Base-by-base conservation (phyloP, 2,329 filamentous ascomycete species). In the Penicillium sp. region DNA sequence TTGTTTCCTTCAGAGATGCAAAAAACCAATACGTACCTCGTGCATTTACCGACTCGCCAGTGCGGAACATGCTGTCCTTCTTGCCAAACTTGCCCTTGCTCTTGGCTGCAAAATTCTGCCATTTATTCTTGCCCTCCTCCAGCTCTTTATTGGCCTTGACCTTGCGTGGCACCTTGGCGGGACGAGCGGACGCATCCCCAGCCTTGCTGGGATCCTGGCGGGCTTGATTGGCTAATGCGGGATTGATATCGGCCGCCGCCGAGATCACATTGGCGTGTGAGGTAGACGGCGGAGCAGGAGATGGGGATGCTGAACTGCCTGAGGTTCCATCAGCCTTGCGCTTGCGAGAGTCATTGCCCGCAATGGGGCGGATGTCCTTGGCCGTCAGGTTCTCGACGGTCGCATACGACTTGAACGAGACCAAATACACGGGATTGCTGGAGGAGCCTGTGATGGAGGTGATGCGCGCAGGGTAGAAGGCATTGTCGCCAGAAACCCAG, bases 51-150 rank as follows among this genome's bases (percentile, higher is more conserved):
- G 91, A 89, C 35, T 96, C 92, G 0, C 92, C 92, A 2, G 93
- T 97, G 49, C 93, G 88, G 75, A 97, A 97, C 93, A 97, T 97
- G 82, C 92, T 96, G 50, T 96, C 91, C 78, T 96, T 96, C 80
- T 91, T 93, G n/a, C 81, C 78, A 60, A 80, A 74, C 71, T 86
- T 96, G 70, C 84, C 74, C 73, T 86, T 87, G 60, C 81, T 81
- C 74, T 96, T 96, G 70, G 84, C 82, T 65, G 87, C 90, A 76
- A 96, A 99, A 64, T 96, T 91, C 73, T 97, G 90, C 95, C 95
- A 99, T 73, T 95, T 96, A 71, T 80, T 90, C 81, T 96, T 96
- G 71, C 90, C 89, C 63, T 88, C 90, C 79, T 98, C 94, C 24
- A 98, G 83, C 73, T 96, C 91, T 75, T 93, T 95, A 61, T 89